Percentiles rank a stretch among this genome's conserved stretches.
phyloP scores from a whole-genome alignment of 108 stramenopile genomes.

The Skeletonema costatum region DNA sequence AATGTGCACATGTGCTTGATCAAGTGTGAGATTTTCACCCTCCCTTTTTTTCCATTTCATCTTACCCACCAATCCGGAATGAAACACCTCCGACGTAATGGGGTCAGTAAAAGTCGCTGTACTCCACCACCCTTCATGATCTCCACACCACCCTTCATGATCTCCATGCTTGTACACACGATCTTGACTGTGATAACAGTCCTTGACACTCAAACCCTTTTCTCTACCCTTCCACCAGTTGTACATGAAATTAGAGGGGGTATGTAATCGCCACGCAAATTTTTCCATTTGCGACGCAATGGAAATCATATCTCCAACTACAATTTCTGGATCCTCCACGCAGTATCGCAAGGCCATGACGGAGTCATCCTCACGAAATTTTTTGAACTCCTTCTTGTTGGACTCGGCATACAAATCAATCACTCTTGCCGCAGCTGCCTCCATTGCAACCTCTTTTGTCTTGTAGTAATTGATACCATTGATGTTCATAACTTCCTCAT shows the following conservation, averaged over 20 bases:
- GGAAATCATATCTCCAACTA: neutral
- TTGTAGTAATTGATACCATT: neutral
- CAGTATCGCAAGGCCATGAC: neutral
- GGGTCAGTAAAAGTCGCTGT: slow-evolving; percentile 31
- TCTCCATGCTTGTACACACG: neutral
- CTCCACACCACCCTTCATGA: too few species aligned
- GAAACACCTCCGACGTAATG: slow-evolving; percentile 21
- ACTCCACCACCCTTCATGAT: slow-evolving; percentile 16
- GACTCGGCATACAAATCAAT: neutral
- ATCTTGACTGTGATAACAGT: neutral
- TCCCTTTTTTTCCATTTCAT: neutral
- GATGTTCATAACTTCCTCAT: neutral
- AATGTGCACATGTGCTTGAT: slow-evolving; percentile 13
- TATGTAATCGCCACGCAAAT: neutral
- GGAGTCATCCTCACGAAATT: neutral
- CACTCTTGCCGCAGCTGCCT: neutral
- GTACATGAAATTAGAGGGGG: too few species aligned
- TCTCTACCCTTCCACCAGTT: too few species aligned
- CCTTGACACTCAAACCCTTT: neutral
- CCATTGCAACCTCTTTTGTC: neutral
- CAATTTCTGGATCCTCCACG: neutral
- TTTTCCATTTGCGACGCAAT: neutral
- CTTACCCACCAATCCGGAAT: slow-evolving; percentile 23
- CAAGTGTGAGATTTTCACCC: neutral
- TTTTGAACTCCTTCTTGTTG: neutral